Conservation (phyloP, 192 early-diverging fungal genomes). For the Coemansia sp. region DNA sequence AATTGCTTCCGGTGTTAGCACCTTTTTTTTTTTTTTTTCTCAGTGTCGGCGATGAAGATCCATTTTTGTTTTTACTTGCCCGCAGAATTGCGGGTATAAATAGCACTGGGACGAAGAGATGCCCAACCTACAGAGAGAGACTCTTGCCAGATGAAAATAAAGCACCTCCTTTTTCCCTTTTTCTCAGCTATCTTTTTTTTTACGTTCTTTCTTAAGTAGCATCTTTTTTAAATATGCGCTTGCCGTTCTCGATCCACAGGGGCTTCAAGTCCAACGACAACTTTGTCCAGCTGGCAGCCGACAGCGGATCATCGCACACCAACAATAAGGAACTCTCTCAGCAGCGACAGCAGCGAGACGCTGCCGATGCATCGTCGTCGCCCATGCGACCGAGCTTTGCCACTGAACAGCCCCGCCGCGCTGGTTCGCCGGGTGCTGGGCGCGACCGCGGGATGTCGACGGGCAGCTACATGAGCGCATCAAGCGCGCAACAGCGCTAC, state of each 20-base stretch:
- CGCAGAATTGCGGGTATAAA: not conserved
- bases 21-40: too few species aligned
- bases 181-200: too few species aligned
- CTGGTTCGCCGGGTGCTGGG: not conserved
- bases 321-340: not conserved
- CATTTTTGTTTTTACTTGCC: not conserved
- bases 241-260: conserved; percentile 37
- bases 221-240: too few species aligned
- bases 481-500: conserved; percentile 4
- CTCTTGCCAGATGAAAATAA: too few species aligned
- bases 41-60: not conserved
- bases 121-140: too few species aligned
- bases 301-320: not conserved
- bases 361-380: not conserved
- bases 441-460: conserved; percentile 16
- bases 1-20: too few species aligned
- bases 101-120: not conserved
- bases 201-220: too few species aligned
- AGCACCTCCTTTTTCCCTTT: not conserved
- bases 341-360: not conserved
- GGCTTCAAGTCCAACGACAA: conserved; percentile 38
- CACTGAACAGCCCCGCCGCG: not conserved
- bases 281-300: conserved; percentile 37
- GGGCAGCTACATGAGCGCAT: conserved; percentile 13
- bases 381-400: not conserved